Evolutionary conservation across 441 rosid species (phyloP).

Genomic region (Jatropha podagrica): DNA sequence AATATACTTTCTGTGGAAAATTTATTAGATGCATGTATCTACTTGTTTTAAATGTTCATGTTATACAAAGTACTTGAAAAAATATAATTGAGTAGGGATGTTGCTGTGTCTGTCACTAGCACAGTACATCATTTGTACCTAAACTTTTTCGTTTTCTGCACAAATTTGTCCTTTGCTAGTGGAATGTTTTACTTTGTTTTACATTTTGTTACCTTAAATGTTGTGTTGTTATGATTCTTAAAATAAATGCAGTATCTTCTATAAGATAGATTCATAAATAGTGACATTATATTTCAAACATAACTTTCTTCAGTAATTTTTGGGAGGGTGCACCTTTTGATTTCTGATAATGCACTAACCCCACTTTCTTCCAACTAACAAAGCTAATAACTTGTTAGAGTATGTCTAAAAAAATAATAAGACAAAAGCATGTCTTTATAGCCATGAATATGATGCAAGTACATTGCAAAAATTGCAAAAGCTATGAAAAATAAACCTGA

Average conservation of each 20-base stretch:
- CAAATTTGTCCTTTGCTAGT: neutral
- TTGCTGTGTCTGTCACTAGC: neutral
- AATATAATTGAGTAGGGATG: neutral
- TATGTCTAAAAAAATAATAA: too few relatives aligned
- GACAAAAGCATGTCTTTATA: too few relatives aligned
- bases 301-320: slow-evolving; percentile 61
- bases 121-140: neutral
- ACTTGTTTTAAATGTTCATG: neutral
- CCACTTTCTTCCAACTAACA: slow-evolving; percentile 52
- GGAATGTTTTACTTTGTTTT: neutral
- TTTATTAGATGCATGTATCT: neutral
- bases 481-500: neutral
- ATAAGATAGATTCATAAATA: too few relatives aligned
- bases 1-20: neutral
- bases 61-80: neutral
- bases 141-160: neutral
- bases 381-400: slow-evolving; percentile 59
- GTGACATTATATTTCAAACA: slow-evolving; percentile 22
- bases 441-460: neutral
- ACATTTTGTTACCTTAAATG: neutral
- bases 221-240: neutral
- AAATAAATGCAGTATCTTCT: neutral
- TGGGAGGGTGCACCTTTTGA: slow-evolving; percentile 38
- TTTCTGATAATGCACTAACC: slow-evolving; percentile 25
- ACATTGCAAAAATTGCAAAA: neutral